Base-by-base conservation (phyloP, 208 protist genomes). In the Trypanosomatidae sp. region DNA sequence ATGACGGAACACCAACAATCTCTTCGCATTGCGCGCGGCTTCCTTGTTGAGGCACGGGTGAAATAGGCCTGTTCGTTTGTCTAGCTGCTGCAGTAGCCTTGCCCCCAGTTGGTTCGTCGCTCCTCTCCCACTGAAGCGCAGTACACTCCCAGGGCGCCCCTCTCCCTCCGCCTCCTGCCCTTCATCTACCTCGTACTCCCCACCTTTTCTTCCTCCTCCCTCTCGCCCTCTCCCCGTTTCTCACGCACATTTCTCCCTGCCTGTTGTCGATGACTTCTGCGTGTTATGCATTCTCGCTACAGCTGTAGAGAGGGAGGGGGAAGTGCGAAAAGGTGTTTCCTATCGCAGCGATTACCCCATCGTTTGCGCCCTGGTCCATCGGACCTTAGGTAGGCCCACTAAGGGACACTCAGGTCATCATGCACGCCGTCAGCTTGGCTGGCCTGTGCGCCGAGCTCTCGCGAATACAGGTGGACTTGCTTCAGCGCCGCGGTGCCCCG, bases 391-490 rank as follows among this genome's bases (percentile, higher is more conserved):
- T 4, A 9, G 15, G 60, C 60, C 22, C 39, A n/a, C 60, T 13
- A 4, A 15, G 2, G 33, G 58, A 25, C 13, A 4, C 28, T 22
- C 15, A 28, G 19, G 30, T 25, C 62, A 36, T 50, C 12, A 69
- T 69, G 66, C 19, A 33, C 30, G 10, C n/a, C 30, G 44, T 43
- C 17, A 46, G 25, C n/a, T 84, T 91, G 76, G 49, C 58, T 33
- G 43, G 69, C 1, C 56, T 95, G 19, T 95, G 87, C 58, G 72
- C 90, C 19, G 89, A 96, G 71, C 76, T 97, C 68, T 73, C 82
- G 9, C 79, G 78, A n/a, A 71, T 97, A 10, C 92, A 97, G 64
- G 66, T 97, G 46, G 79, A 82, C 39, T 62, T 95, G 68, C 81
- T 97, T 52, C 87, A 83, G 25, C 88, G 92, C 22, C 75, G 89